Evolutionary conservation across 129 eudicot species (phyloP).

Genomic region (Solidago caesia): DNA sequence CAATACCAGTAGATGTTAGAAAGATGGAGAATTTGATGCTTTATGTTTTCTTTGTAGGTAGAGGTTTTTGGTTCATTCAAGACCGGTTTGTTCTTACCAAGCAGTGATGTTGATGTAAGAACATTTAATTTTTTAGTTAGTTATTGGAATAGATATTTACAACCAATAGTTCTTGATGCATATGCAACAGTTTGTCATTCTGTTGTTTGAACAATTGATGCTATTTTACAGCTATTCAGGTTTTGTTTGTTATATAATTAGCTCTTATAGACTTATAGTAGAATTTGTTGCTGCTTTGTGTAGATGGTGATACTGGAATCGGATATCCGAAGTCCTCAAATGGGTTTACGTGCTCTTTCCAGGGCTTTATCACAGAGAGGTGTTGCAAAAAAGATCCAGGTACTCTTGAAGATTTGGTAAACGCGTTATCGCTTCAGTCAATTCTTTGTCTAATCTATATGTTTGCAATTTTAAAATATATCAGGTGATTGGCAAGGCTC

Average conservation of each 20-base stretch:
- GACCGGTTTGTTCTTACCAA: slow-evolving; percentile 89
- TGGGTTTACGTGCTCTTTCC: slow-evolving; percentile 78
- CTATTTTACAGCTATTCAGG: background rate
- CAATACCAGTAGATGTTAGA: background rate
- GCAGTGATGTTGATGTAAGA: slow-evolving; percentile 91
- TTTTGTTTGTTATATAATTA: background rate
- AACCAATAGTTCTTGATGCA: background rate
- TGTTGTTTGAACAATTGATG: background rate
- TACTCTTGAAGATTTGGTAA: slow-evolving; percentile 16
- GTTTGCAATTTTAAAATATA: slow-evolving; percentile 15
- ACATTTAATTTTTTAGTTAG: background rate
- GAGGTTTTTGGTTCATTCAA: slow-evolving; percentile 92
- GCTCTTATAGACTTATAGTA: background rate
- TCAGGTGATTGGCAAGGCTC: slow-evolving; percentile 91
- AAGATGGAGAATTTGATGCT: slow-evolving; percentile 7
- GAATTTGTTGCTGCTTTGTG: slow-evolving; percentile 23
- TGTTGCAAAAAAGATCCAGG: slow-evolving; percentile 93
- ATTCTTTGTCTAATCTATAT: background rate
- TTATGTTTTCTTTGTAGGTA: slow-evolving; percentile 45
- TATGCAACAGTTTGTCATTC: background rate
- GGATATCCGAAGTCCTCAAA: slow-evolving; percentile 67
- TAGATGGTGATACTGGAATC: slow-evolving; percentile 88
- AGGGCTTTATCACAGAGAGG: slow-evolving; percentile 81
- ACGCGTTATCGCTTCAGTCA: background rate
- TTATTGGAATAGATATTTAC: background rate